phyloP scores from a whole-genome alignment of 805 yeast genomes.

The Nakazawaea siamensis region DNA sequence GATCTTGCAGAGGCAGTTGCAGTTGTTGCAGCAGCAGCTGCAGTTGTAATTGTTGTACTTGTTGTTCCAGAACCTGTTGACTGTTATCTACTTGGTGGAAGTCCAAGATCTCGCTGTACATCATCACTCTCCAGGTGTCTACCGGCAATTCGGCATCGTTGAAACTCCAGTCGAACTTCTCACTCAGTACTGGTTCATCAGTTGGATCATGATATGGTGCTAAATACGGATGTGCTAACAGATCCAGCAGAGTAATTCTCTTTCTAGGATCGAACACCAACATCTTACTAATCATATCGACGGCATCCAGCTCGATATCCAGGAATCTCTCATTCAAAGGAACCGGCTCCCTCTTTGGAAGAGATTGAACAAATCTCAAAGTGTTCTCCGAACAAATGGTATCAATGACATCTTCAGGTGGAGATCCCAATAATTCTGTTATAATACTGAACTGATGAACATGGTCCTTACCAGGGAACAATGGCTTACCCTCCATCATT shows the following conservation, averaged over 20 bases:
- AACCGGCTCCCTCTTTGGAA: conserved; percentile 89
- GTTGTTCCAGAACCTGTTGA: conserved; percentile 13
- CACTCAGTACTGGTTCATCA: conserved; percentile 92
- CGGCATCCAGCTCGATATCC: conserved; percentile 75
- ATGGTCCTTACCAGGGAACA: conserved; percentile 97
- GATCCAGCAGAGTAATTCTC: conserved; percentile 88
- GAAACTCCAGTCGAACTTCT: conserved; percentile 95
- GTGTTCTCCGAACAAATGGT: conserved; percentile 96
- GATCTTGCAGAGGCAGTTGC: not conserved
- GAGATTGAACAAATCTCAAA: conserved; percentile 82
- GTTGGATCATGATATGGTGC: conserved; percentile 95
- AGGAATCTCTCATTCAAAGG: conserved; percentile 79
- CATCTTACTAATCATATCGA: conserved; percentile 83
- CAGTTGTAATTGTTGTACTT: conserved; percentile 21
- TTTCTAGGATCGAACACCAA: conserved; percentile 91
- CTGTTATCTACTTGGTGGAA: conserved; percentile 79
- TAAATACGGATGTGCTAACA: conserved; percentile 83
- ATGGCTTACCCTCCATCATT: conserved; percentile 94
- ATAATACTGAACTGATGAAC: conserved; percentile 97
- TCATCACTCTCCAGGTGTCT: conserved; percentile 98
- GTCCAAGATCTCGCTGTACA: conserved; percentile 94
- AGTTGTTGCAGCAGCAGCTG: conserved; percentile 7
- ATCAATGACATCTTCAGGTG: conserved; percentile 92
- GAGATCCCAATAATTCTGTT: conserved; percentile 88
- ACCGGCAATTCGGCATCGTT: conserved; percentile 97